phyloP scores from a whole-genome alignment of 2,329 filamentous ascomycete genomes.

The Claviceps pusilla region DNA sequence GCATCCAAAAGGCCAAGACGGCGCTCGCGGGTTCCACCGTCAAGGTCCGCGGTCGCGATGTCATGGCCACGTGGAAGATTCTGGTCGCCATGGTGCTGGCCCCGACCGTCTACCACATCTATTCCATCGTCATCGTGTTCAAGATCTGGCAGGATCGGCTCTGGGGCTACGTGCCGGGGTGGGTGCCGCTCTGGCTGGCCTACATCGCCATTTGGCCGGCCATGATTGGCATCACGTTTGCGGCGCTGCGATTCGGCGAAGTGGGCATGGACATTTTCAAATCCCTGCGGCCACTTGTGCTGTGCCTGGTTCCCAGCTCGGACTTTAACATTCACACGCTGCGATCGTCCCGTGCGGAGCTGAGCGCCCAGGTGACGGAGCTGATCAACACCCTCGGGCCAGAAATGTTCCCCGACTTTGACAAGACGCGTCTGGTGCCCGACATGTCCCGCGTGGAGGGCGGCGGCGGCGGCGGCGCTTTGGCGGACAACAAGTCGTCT shows the following conservation, averaged over 20 bases:
- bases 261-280: slow-evolving; percentile 99
- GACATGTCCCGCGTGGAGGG: slow-evolving; percentile 31
- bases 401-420: slow-evolving; percentile 95
- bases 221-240: slow-evolving; percentile 82
- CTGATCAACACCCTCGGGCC: slow-evolving; percentile 91
- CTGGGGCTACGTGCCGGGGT: slow-evolving; percentile 65
- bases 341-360: slow-evolving; percentile 52
- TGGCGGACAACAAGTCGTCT: slow-evolving; percentile 6
- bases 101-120: slow-evolving; percentile 67
- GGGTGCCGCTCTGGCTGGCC: slow-evolving; percentile 65
- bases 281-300: slow-evolving; percentile 71
- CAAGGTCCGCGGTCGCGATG: slow-evolving; percentile 76
- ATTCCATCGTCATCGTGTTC: slow-evolving; percentile 57
- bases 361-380: slow-evolving; percentile 72
- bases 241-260: slow-evolving; percentile 85
- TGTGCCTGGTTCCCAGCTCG: slow-evolving; percentile 72
- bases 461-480: slow-evolving; percentile 12
- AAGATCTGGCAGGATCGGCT: slow-evolving; percentile 72
- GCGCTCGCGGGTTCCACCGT: slow-evolving; percentile 75
- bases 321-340: slow-evolving; percentile 73
- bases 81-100: slow-evolving; percentile 75
- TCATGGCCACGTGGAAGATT: slow-evolving; percentile 89
- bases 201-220: slow-evolving; percentile 61
- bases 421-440: slow-evolving; percentile 54
- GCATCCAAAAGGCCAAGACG: slow-evolving; percentile 64